Conservation (phyloP, 345 rosid species). For the Gossypium stocksii region DNA sequence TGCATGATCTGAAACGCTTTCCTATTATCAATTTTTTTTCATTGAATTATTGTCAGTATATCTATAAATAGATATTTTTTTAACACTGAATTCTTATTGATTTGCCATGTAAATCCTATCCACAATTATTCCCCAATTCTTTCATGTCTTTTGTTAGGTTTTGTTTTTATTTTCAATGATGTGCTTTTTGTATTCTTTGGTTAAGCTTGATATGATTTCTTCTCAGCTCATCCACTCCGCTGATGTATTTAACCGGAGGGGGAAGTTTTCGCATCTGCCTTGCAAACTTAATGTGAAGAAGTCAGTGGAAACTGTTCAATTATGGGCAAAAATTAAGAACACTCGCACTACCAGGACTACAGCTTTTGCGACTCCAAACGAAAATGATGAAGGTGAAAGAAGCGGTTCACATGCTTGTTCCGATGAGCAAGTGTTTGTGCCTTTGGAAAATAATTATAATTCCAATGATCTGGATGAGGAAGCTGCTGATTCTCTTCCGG, state of each 20-base stretch:
- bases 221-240: slow-evolving; percentile 30
- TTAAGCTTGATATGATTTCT: not conserved
- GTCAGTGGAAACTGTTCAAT: slow-evolving; percentile 12
- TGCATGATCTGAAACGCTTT: not conserved
- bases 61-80: not conserved
- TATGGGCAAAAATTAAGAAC: slow-evolving; percentile 14
- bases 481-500: slow-evolving; percentile 19
- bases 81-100: not conserved
- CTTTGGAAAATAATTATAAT: slow-evolving; percentile 23
- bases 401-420: slow-evolving; percentile 22
- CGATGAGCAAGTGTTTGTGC: slow-evolving; percentile 19
- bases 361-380: slow-evolving; percentile 23
- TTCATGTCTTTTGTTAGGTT: not conserved
- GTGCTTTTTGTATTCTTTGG: not conserved
- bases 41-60: not conserved
- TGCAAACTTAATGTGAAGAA: slow-evolving; percentile 12
- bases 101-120: not conserved
- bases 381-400: slow-evolving; percentile 28
- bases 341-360: slow-evolving; percentile 20
- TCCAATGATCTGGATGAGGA: slow-evolving; percentile 22
- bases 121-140: not conserved
- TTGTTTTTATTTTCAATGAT: not conserved
- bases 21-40: not conserved
- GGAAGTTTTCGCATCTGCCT: slow-evolving; percentile 22
- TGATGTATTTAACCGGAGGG: slow-evolving; percentile 23